These are phyloP conservation scores for Dorcoceras hygrometricum DNA, from an alignment of 257 asterid genomes.

Conservation along the genomic window DNA sequence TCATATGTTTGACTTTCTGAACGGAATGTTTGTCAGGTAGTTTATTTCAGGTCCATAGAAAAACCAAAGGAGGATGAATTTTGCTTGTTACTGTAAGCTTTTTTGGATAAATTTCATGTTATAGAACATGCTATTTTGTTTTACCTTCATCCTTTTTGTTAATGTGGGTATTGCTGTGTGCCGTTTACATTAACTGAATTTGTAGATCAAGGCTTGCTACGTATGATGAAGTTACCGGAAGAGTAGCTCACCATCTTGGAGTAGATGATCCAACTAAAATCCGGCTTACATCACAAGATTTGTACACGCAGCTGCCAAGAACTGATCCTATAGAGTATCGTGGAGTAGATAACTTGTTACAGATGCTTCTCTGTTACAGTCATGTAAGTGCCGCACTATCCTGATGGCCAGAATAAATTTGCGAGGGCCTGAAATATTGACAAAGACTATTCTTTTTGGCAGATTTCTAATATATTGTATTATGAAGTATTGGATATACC, in stretches of 20 bases:
- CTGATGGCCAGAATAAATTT: slow-evolving; percentile 16
- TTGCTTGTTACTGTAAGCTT: slow-evolving; percentile 52
- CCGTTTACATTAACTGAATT: slow-evolving; percentile 15
- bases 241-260: slow-evolving; percentile 48
- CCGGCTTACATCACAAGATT: slow-evolving; percentile 59
- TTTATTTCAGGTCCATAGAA: slow-evolving; percentile 57
- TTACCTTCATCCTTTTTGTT: slow-evolving; percentile 17
- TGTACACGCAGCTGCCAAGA: slow-evolving; percentile 58
- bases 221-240: slow-evolving; percentile 61
- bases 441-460: slow-evolving; percentile 25
- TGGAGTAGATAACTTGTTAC: slow-evolving; percentile 48
- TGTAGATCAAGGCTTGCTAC: slow-evolving; percentile 52
- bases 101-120: slow-evolving; percentile 15
- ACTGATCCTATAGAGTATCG: slow-evolving; percentile 56
- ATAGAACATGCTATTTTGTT: slow-evolving; percentile 11
- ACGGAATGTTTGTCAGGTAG: slow-evolving; percentile 38
- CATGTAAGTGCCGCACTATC: slow-evolving; percentile 34
- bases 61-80: slow-evolving; percentile 60
- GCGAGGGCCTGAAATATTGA: slow-evolving; percentile 20
- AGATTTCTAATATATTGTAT: slow-evolving; percentile 57
- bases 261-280: slow-evolving; percentile 60
- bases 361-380: slow-evolving; percentile 55
- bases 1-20: slow-evolving; percentile 14
- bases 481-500: slow-evolving; percentile 67
- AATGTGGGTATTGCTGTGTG: slow-evolving; percentile 20